Conservation (phyloP, 257 asterid species). For the Solanum piurae region DNA sequence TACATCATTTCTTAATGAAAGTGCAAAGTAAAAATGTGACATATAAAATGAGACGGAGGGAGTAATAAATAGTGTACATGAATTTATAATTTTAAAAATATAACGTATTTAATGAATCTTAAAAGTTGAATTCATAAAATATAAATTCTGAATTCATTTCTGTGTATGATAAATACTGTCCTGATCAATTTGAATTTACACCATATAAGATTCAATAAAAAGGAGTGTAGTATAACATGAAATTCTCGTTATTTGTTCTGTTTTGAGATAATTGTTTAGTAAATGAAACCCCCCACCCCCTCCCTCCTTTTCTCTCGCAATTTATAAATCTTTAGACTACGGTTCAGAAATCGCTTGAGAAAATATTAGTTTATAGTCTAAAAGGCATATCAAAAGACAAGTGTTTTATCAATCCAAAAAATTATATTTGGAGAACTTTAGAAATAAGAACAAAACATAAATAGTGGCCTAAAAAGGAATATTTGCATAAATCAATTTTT, state of each 20-base stretch:
- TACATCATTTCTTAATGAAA: too few species aligned
- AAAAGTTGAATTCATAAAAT: accelerated
- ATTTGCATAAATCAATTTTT: background rate
- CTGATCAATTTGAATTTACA: background rate
- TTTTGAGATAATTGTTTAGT: background rate
- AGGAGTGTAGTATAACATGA: background rate
- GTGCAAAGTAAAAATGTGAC: too few species aligned
- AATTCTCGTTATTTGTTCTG: background rate
- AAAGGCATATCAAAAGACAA: background rate
- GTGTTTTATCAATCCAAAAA: background rate
- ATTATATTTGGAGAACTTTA: background rate
- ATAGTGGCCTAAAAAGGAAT: background rate
- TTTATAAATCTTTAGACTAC: too few species aligned
- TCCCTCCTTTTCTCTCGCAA: too few species aligned
- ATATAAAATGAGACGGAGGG: too few species aligned
- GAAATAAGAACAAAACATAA: background rate
- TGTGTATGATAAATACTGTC: too few species aligned
- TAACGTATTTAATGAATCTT: background rate
- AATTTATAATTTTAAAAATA: too few species aligned
- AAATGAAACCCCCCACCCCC: too few species aligned
- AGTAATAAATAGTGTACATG: too few species aligned
- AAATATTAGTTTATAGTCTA: background rate
- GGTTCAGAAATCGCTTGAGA: accelerated
- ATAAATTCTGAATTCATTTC: too few species aligned
- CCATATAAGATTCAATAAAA: background rate